Evolutionary conservation across 306 rosid genomes (phyloP).

Genomic region (Dalbergia cultrata): DNA sequence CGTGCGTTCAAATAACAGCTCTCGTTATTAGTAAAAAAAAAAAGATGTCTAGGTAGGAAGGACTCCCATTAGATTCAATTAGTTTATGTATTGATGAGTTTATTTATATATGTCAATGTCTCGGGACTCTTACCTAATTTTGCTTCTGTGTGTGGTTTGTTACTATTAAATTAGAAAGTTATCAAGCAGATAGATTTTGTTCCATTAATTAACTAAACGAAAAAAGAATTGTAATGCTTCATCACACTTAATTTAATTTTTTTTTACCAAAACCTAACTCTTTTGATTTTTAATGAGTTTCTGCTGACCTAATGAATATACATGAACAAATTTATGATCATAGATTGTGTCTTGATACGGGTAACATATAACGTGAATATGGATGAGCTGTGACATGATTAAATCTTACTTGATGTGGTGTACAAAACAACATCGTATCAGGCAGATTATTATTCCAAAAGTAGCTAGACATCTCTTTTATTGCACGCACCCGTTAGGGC

Average conservation of each 20-base stretch:
- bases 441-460: conserved; percentile 1
- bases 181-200: not conserved
- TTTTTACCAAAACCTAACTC: not conserved
- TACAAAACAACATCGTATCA: not conserved
- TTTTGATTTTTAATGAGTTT: not conserved
- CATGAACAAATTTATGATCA: not conserved
- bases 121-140: not conserved
- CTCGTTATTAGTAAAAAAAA: too few species aligned
- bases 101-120: too few species aligned
- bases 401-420: not conserved
- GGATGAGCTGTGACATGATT: not conserved
- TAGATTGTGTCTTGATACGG: not conserved
- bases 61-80: too few species aligned
- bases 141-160: not conserved
- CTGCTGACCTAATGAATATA: not conserved
- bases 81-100: too few species aligned
- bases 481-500: not conserved
- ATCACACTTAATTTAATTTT: not conserved
- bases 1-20: too few species aligned
- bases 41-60: too few species aligned
- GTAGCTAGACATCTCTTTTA: not conserved
- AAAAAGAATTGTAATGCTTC: not conserved
- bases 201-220: not conserved
- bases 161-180: not conserved
- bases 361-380: not conserved